Evolutionary conservation across 805 yeast species (phyloP).

Genomic region (Pichia rugopelliculosa): DNA sequence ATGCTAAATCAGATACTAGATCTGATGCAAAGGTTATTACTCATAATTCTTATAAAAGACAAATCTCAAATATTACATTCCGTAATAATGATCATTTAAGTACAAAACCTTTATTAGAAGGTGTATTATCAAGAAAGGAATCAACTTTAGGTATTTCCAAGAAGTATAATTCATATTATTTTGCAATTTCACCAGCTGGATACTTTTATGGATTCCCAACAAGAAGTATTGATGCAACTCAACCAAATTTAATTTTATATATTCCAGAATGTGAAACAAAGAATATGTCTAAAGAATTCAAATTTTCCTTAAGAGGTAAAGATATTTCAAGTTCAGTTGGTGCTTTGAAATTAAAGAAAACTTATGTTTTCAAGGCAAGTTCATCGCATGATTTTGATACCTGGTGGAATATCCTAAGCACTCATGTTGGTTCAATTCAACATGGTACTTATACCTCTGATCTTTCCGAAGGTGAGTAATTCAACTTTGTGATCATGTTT

Average conservation of each 20-base stretch:
- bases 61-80: conserved; percentile 30
- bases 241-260: conserved; percentile 39
- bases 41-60: conserved; percentile 27
- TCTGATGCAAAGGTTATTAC: conserved; percentile 8
- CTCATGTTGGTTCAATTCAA: conserved; percentile 19
- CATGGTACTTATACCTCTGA: not conserved
- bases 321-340: conserved; percentile 28
- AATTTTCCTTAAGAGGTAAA: conserved; percentile 32
- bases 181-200: conserved; percentile 39
- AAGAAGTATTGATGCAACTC: conserved; percentile 34
- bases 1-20: conserved; percentile 3
- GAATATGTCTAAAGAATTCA: conserved; percentile 25
- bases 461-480: not conserved
- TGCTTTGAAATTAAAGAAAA: conserved; percentile 28
- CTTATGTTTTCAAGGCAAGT: conserved; percentile 34
- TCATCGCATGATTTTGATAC: conserved; percentile 37
- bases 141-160: conserved; percentile 32
- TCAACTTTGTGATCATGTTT: too few relatives aligned
- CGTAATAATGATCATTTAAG: conserved; percentile 34
- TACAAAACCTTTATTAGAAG: conserved; percentile 40
- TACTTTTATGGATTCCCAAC: conserved; percentile 41
- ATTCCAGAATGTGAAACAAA: conserved; percentile 39
- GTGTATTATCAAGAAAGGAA: conserved; percentile 38
- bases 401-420: conserved; percentile 38
- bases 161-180: conserved; percentile 37